phyloP scores from a whole-genome alignment of 306 rosid genomes.

The Crataegus laevigata region DNA sequence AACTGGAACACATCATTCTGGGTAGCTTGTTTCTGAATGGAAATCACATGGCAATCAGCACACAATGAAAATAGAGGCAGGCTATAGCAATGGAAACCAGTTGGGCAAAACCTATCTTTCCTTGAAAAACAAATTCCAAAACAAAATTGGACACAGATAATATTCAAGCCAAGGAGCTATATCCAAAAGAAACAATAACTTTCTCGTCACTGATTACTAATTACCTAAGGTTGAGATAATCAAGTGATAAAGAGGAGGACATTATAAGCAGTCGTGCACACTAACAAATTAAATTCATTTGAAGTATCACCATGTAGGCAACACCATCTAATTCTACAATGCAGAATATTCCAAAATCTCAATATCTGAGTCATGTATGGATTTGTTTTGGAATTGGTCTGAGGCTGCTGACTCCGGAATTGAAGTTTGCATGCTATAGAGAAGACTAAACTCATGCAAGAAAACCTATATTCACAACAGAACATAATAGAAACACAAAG shows the following conservation, averaged over 20 bases:
- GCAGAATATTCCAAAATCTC: background rate
- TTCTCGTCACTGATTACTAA: background rate
- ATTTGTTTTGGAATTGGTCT: background rate
- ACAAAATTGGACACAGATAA: background rate
- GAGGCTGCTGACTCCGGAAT: background rate
- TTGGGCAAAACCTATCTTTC: constrained; percentile 2
- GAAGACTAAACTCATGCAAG: background rate
- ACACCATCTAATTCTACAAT: background rate
- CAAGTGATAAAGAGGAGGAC: background rate
- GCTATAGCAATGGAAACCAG: background rate
- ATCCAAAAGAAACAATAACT: background rate
- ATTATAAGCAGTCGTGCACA: background rate
- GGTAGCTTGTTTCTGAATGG: constrained; percentile 65
- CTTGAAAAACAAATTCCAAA: background rate
- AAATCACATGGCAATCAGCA: constrained; percentile 13
- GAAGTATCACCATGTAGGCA: background rate
- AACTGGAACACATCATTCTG: constrained; percentile 77
- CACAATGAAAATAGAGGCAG: background rate
- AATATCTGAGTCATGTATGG: too few relatives aligned
- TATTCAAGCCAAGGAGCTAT: background rate
- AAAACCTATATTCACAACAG: background rate
- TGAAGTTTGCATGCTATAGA: background rate
- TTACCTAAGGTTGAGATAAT: background rate
- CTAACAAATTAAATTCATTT: background rate
- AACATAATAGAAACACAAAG: background rate